Percentiles rank a stretch among this genome's conserved stretches.
Conservation (phyloP, 768 basidiomycete genomes). For the Suillus subalutaceus region DNA sequence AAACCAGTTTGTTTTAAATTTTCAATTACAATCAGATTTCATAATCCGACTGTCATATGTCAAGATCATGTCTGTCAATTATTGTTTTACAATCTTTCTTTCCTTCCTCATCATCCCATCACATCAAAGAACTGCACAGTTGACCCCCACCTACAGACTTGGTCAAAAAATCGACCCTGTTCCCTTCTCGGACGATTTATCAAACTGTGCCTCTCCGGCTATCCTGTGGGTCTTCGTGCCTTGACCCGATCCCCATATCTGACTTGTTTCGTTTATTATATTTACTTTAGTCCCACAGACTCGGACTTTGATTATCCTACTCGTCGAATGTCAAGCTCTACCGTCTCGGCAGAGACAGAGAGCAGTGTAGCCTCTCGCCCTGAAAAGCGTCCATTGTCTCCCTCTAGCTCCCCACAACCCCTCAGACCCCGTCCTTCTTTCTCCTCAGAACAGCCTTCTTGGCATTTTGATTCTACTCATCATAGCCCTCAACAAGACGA, state of each 20-base stretch:
- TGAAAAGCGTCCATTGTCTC: conserved; percentile 63
- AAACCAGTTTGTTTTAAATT: background rate
- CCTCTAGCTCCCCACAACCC: conserved; percentile 50
- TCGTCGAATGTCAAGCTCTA: conserved; percentile 81
- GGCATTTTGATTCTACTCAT: conserved; percentile 27
- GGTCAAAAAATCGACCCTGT: conserved; percentile 44
- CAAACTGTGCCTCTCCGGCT: conserved; percentile 48
- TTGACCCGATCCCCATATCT: conserved; percentile 21
- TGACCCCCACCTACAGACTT: conserved; percentile 27
- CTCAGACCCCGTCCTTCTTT: conserved; percentile 47
- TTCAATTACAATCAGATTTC: conserved; percentile 11
- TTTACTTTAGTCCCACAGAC: conserved; percentile 39
- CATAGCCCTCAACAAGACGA: conserved; percentile 32
- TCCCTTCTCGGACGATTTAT: conserved; percentile 48
- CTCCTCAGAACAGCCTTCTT: conserved; percentile 29
- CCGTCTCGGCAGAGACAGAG: conserved; percentile 68
- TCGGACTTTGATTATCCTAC: conserved; percentile 54
- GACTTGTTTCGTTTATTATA: conserved; percentile 13
- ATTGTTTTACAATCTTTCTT: conserved; percentile 17
- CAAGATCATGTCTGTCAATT: conserved; percentile 32
- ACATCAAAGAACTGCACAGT: background rate
- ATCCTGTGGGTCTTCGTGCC: conserved; percentile 43
- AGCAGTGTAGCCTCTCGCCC: conserved; percentile 58
- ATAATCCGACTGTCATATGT: conserved; percentile 31
- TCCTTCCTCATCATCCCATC: conserved; percentile 13